phyloP scores from a whole-genome alignment of 768 basidiomycete genomes.

The Phallus indusiatus region DNA sequence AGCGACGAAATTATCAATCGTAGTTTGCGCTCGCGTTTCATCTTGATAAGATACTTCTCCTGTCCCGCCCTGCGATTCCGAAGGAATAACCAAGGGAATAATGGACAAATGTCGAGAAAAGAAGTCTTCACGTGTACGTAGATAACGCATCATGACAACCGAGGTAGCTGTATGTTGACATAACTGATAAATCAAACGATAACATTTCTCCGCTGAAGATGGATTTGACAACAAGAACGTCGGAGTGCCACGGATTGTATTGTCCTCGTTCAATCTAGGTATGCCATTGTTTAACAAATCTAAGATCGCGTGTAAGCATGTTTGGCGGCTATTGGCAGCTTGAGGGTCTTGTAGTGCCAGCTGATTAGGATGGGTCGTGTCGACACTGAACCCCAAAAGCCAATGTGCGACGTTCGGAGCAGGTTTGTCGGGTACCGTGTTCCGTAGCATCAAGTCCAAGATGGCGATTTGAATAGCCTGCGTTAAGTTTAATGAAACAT shows the following conservation, averaged over 20 bases:
- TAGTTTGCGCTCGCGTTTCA: slow-evolving; percentile 58
- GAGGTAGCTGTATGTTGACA: slow-evolving; percentile 83
- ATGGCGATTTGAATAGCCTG: slow-evolving; percentile 69
- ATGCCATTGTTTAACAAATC: slow-evolving; percentile 68
- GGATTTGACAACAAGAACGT: slow-evolving; percentile 54
- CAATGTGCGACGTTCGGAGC: slow-evolving; percentile 87
- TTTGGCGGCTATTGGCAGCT: slow-evolving; percentile 56
- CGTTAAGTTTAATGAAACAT: slow-evolving; percentile 28
- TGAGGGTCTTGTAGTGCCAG: slow-evolving; percentile 70
- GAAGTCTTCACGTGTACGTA: slow-evolving; percentile 83
- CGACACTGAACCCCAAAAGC: slow-evolving; percentile 62
- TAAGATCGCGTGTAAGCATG: slow-evolving; percentile 75
- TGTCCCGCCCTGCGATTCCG: slow-evolving; percentile 36
- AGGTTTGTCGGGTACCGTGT: slow-evolving; percentile 48
- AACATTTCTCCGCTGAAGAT: slow-evolving; percentile 75
- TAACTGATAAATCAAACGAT: slow-evolving; percentile 74
- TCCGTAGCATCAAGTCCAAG: slow-evolving; percentile 73
- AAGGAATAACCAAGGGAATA: slow-evolving; percentile 57
- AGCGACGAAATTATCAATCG: slow-evolving; percentile 55
- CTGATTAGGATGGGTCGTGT: slow-evolving; percentile 30
- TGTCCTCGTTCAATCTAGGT: slow-evolving; percentile 33
- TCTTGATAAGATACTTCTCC: slow-evolving; percentile 64
- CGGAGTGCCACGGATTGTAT: slow-evolving; percentile 29
- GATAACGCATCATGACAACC: slow-evolving; percentile 71
- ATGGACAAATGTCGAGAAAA: slow-evolving; percentile 77